Evolutionary conservation across 257 asterid genomes (phyloP), one percentile per base, ranked within the genome.

Genomic region (Linderniella brevidens): DNA sequence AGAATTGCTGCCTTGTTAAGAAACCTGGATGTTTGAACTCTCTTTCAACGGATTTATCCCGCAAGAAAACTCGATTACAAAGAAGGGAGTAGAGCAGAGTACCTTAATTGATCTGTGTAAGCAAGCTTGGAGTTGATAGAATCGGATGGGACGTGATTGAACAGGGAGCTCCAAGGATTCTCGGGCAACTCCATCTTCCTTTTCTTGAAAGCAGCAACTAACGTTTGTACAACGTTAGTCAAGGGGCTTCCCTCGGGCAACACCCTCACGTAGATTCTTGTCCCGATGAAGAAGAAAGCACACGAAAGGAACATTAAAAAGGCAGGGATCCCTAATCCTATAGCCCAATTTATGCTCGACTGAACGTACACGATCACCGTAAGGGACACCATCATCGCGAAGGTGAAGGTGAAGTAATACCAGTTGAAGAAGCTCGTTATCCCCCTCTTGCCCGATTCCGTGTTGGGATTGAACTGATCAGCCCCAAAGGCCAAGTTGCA

Each of bases 401-500:
- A 63, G 8, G 74, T 68, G 64, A 42, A 63, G 42, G 70, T 52
- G 58, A 68, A 63, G 6, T 55, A 63, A 64, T 58, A 68, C 70
- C 74, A 63, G 17, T 68, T 68, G 67, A 68, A 68, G 53, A 68
- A 68, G 42, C 67, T 63, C 3, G 59, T 59, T 32, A 36, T 52
- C 1, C 70, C 70, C 49, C 18, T 51, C 48, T 32, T 55, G 4
- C 69, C 74, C 0, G 74, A 68, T 0, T 59, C 67, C 0, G 74
- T 68, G 17, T 68, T 59, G 10, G 70, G 74, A 19, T 68, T 59
- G 20, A 68, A 68, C 20, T 68, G 74, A 37, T 68, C 74, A 0
- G 65, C 70, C 0, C 74, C 74, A 16, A 68, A 68, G 5, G 70
- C 70, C 16, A 68, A 42, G 50, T 68, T 68, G 19, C 74, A 68